These are phyloP conservation scores for Xerocomellus intermedius DNA, from an alignment of 768 basidiomycete species.

Conservation along the genomic window DNA sequence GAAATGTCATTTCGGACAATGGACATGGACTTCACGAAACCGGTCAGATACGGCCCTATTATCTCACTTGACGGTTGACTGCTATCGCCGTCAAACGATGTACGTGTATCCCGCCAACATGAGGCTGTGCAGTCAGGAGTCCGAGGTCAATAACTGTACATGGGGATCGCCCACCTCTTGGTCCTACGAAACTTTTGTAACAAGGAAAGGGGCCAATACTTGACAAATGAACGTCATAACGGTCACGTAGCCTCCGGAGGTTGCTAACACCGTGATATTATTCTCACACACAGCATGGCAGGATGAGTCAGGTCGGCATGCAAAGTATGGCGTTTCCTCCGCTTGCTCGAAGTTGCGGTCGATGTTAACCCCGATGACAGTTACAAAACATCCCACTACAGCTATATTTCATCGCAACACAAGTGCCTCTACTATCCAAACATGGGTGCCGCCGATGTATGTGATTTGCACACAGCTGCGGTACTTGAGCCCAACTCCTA, in stretches of 20 bases:
- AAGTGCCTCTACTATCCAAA: slow-evolving; percentile 13
- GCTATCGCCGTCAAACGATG: slow-evolving; percentile 1
- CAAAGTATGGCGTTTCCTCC: slow-evolving; percentile 27
- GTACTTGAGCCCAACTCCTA: slow-evolving; percentile 10
- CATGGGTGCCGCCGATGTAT: slow-evolving; percentile 12
- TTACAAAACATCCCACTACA: slow-evolving; percentile 17
- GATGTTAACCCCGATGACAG: slow-evolving; percentile 20
- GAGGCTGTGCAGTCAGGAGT: slow-evolving; percentile 8
- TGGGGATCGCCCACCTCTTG: not conserved
- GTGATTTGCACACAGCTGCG: slow-evolving; percentile 17
- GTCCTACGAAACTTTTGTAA: not conserved
- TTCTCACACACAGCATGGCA: slow-evolving; percentile 34
- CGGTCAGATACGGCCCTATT: not conserved
- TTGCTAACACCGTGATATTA: slow-evolving; percentile 4
- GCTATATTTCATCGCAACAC: slow-evolving; percentile 11
- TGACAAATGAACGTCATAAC: not conserved
- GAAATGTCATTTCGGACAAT: not conserved
- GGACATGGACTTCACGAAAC: not conserved
- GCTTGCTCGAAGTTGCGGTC: slow-evolving; percentile 16
- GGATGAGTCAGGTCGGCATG: slow-evolving; percentile 28
- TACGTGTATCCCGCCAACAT: not conserved
- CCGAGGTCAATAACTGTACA: not conserved
- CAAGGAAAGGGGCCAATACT: not conserved
- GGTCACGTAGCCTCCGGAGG: slow-evolving; percentile 9
- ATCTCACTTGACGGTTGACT: not conserved